Evolutionary conservation across 2,329 filamentous ascomycete species (phyloP).

Genomic region (Colletotrichum siamense): DNA sequence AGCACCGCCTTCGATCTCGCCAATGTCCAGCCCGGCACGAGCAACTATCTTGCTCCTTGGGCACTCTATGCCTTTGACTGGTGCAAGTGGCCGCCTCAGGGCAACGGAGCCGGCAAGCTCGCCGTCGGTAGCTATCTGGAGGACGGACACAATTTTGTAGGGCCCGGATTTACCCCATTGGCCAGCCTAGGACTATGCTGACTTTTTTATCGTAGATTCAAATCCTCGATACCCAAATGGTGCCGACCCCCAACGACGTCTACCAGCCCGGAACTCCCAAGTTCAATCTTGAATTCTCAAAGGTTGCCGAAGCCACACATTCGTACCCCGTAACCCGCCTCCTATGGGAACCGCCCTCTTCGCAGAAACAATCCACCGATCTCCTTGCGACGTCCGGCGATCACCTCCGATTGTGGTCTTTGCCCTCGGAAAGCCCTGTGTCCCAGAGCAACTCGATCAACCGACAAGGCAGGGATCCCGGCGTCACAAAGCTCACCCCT

Average conservation of each 20-base stretch:
- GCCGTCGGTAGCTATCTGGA: constrained; percentile 96
- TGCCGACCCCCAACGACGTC: constrained; percentile 71
- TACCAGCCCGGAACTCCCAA: constrained; percentile 74
- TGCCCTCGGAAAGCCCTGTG: constrained; percentile 72
- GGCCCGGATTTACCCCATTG: constrained; percentile 29
- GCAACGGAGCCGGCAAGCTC: constrained; percentile 84
- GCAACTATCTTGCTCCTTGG: constrained; percentile 94
- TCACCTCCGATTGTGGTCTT: constrained; percentile 90
- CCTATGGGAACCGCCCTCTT: constrained; percentile 93
- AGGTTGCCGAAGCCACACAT: constrained; percentile 94
- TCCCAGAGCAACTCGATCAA: constrained; percentile 71
- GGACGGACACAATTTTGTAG: constrained; percentile 96
- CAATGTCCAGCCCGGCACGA: constrained; percentile 73
- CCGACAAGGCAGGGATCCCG: constrained; percentile 59
- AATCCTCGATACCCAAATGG: constrained; percentile 89
- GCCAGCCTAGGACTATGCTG: not conserved
- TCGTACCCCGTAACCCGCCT: constrained; percentile 96
- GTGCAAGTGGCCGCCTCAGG: constrained; percentile 95
- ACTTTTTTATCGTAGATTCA: constrained; percentile 71
- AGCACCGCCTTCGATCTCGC: constrained; percentile 69
- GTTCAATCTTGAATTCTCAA: constrained; percentile 86
- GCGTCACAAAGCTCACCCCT: constrained; percentile 83
- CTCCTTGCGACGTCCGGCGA: constrained; percentile 94
- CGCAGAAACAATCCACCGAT: constrained; percentile 94
- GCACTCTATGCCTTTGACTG: constrained; percentile 96